Percentiles rank a stretch among this genome's conserved stretches.
phyloP scores from a whole-genome alignment of 441 rosid genomes.

The Populus hybrid region DNA sequence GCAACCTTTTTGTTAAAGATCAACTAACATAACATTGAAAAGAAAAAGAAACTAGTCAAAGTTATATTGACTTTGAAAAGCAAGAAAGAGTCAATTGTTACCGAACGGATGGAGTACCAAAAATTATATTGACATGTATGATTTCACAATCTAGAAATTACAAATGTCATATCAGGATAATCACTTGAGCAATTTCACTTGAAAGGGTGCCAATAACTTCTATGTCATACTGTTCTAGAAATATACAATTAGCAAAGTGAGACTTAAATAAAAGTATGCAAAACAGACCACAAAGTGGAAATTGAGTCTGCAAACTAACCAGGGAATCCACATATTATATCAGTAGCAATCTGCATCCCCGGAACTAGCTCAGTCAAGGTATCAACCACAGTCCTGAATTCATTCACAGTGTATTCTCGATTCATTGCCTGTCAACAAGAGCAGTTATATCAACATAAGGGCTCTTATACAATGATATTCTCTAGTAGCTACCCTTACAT shows the following conservation, averaged over 20 bases:
- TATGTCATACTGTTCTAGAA: not conserved
- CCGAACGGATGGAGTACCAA: not conserved
- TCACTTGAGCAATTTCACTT: not conserved
- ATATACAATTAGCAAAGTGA: not conserved
- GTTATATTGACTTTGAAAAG: not conserved
- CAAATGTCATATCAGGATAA: not conserved
- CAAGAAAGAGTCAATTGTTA: not conserved
- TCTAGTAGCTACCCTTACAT: slow-evolving; percentile 1
- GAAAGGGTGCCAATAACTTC: not conserved
- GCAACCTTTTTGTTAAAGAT: not conserved
- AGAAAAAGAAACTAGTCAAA: not conserved
- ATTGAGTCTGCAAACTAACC: slow-evolving; percentile 44
- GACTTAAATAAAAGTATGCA: not conserved
- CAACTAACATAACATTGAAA: not conserved
- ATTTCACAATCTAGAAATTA: not conserved
- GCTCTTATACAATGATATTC: not conserved
- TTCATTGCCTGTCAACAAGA: slow-evolving; percentile 70
- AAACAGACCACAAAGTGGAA: not conserved
- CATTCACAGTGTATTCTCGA: slow-evolving; percentile 73
- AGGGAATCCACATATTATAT: slow-evolving; percentile 94
- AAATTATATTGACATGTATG: not conserved
- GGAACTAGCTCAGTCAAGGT: slow-evolving; percentile 88
- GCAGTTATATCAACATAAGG: slow-evolving; percentile 13
- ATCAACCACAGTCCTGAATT: slow-evolving; percentile 86
- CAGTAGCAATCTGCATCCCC: slow-evolving; percentile 96